A percentile compares a stretch with the other conserved stretches of the same genome.
phyloP scores from a whole-genome alignment of 345 rosid genomes.

The Eucalyptus albens region DNA sequence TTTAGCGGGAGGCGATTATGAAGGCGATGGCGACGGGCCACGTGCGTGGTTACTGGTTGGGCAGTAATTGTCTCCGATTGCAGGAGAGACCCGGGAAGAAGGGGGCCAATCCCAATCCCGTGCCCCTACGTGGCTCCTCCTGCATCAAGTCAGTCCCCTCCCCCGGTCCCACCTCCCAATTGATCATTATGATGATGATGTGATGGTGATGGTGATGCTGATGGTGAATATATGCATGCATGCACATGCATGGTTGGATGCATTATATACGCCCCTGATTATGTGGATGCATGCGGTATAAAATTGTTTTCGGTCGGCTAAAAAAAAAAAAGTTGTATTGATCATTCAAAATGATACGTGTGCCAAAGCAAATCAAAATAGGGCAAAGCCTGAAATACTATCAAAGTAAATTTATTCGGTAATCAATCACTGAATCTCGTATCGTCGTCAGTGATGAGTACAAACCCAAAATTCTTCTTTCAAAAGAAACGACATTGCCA shows the following conservation, averaged over 20 bases:
- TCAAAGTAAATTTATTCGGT: too few relatives aligned
- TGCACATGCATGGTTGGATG: background rate
- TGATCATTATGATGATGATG: background rate
- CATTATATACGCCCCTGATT: background rate
- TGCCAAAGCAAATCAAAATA: background rate
- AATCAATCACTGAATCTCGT: too few relatives aligned
- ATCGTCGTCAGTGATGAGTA: background rate
- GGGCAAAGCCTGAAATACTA: background rate
- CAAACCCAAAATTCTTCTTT: fast-evolving
- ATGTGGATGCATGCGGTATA: background rate
- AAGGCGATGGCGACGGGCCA: slow-evolving; percentile 3
- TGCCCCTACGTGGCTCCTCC: background rate
- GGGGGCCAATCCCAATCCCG: background rate
- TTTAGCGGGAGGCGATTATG: background rate
- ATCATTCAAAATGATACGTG: background rate
- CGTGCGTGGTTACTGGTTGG: slow-evolving; percentile 20
- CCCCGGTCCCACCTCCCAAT: background rate
- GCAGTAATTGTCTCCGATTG: background rate
- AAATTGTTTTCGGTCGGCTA: too few relatives aligned
- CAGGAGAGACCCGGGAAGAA: background rate
- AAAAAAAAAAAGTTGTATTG: too few relatives aligned
- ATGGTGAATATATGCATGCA: background rate
- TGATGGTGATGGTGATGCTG: background rate
- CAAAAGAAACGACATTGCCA: background rate
- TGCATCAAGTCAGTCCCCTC: background rate